Evolutionary conservation across 768 basidiomycete species (phyloP), one percentile per base, ranked within the genome.

Genomic region (Termitomyces titanicus): DNA sequence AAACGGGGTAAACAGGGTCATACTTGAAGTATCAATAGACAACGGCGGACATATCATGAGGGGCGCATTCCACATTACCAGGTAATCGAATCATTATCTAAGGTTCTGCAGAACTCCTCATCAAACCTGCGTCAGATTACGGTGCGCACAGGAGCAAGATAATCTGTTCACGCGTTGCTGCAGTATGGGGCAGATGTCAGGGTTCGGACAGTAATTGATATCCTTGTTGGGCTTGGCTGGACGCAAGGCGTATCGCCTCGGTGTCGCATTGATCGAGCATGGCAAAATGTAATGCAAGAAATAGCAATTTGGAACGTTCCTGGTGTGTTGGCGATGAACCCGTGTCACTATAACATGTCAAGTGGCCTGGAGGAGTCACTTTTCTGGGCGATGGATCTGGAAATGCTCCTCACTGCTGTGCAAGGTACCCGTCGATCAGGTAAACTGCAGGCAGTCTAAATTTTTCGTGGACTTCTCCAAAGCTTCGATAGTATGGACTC

Each of bases 401-500:
- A 22, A n/a, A 40, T 17, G 22, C 33, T 35, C 10, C 22, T 48
- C 24, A 8, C 18, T 0, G 0, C 5, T 3, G n/a, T 46, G 44
- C 44, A 11, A 45, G 6, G 11, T 17, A 8, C 17, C 20, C 1
- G 6, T 4, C n/a, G n/a, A 34, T 22, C 47, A 24, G 33, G 13
- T 37, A 3, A 9, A 18, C 35, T 37, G 47, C 34, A 48, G 22
- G 20, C 22, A 25, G 10, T 37, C 25, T 31, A 60, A 8, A 17
- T 7, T 35, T 29, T 33, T 10, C 47, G 35, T 25, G 13, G 53
- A 12, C 35, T 44, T 15, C 46, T 48, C 50, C 53, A 22, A 10
- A 60, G 6, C 35, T 45, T 60, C 12, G 51, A 44, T 7, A 60
- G 38, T 9, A 60, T 20, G 2, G 25, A 39, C 18, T 60, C 29